Base-by-base conservation (phyloP, 805 yeast genomes). In the Candida sonorensis region DNA sequence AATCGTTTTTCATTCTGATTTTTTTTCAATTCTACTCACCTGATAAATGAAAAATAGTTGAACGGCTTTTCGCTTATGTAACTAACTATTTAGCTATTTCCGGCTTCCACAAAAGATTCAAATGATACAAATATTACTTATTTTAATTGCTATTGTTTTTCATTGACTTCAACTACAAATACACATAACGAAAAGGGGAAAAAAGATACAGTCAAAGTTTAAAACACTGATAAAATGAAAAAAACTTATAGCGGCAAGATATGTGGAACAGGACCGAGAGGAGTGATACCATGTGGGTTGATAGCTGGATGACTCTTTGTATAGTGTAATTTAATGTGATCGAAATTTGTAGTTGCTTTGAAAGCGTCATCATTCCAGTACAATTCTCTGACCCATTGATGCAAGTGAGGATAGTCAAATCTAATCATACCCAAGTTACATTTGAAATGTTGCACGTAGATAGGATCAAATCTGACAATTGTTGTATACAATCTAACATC, bases 361-460 rank as follows among this genome's bases (percentile, higher is more conserved):
- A 90, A 83, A 8, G 80, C 85, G 5, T 42, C 46, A 35, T 66
- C 56, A 31, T 68, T 65, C 95, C 96, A 87, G 62, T 88, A 92
- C 47, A 92, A 67, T 44, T 81, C 74, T 45, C 81, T 67, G 46
- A 88, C 57, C 94, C 95, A 90, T 38, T 74, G 63, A 59, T 86
- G 81, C 33, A 88, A 58, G 46, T 67, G 61, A 15, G 97, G 97
- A 55, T 75, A 90, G 42, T 85, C 83, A 26, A 50, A 56, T 52
- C 96, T 74, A 48, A 90, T 82, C 66, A 78, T 81, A 29, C 78
- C 78, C 40, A 86, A 57, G 58, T 90, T 90, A 58, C 95, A 84
- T 62, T 90, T 92, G 74, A 90, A 92, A 58, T 90, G 97, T 59
- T 88, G 95, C 33, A 81, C 90, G 53, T 90, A 90, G 15, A 87